These are phyloP conservation scores for Phytomonas sp. DNA, from an alignment of 208 protist genomes.

Conservation along the genomic window DNA sequence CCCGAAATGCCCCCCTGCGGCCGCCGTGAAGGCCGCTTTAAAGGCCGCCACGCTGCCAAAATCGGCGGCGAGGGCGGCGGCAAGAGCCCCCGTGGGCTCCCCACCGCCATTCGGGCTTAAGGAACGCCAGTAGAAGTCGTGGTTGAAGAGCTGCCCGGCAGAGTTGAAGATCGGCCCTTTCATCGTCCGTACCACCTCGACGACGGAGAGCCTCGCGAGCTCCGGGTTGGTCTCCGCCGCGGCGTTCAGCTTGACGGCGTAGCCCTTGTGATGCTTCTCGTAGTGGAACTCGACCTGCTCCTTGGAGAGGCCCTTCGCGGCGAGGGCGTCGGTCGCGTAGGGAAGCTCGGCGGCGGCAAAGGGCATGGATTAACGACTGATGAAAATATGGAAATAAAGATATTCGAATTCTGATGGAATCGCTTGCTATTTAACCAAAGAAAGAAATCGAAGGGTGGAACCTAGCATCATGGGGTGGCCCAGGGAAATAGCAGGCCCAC, in stretches of 20 bases:
- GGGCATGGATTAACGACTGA: conserved; percentile 43
- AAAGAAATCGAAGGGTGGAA: too few species aligned
- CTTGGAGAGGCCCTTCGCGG: conserved; percentile 75
- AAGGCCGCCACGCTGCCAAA: conserved; percentile 88
- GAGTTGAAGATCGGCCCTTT: conserved; percentile 88
- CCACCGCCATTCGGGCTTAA: conserved; percentile 58
- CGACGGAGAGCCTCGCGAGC: conserved; percentile 58
- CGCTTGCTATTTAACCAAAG: too few species aligned
- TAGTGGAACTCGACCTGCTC: conserved; percentile 89
- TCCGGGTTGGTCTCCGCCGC: conserved; percentile 49
- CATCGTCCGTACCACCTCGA: conserved; percentile 75
- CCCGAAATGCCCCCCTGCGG: conserved; percentile 87
- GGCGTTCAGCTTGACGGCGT: conserved; percentile 87
- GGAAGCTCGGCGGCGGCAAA: conserved; percentile 76
- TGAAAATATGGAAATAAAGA: too few species aligned
- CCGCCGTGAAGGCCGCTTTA: conserved; percentile 89
- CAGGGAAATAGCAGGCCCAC: too few species aligned
- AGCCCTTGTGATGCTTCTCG: conserved; percentile 90
- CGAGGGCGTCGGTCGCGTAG: conserved; percentile 65
- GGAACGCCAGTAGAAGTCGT: conserved; percentile 92
- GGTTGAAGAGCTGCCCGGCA: conserved; percentile 92
- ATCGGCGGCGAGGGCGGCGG: conserved; percentile 54
- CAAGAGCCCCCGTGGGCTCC: conserved; percentile 51
- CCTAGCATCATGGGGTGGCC: too few species aligned
- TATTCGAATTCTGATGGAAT: too few species aligned